These are phyloP conservation scores for Calonectria hawksworthii DNA, from an alignment of 2,329 filamentous ascomycete species.

Conservation along the genomic window DNA sequence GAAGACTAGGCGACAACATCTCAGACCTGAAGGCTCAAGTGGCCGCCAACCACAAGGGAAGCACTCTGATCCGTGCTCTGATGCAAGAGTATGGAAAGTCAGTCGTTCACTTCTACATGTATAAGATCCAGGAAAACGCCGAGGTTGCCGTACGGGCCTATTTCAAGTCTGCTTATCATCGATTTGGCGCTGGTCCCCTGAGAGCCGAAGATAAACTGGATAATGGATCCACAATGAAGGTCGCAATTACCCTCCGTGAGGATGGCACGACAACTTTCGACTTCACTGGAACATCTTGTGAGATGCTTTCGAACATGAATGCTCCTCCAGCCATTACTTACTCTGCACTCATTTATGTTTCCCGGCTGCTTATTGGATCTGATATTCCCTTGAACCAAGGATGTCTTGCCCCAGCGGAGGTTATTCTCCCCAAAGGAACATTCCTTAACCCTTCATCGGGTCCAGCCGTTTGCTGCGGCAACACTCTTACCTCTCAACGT, in stretches of 20 bases:
- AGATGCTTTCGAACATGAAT: slow-evolving; percentile 53
- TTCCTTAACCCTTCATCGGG: slow-evolving; percentile 50
- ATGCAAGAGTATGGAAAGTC: slow-evolving; percentile 83
- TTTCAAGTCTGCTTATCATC: slow-evolving; percentile 65
- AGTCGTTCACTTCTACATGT: slow-evolving; percentile 87
- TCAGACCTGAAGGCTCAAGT: slow-evolving; percentile 89
- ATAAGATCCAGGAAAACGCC: slow-evolving; percentile 83
- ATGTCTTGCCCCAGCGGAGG: slow-evolving; percentile 62
- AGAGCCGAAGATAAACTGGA: slow-evolving; percentile 83
- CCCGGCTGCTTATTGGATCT: slow-evolving; percentile 42
- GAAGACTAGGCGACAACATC: slow-evolving; percentile 84
- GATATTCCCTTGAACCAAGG: slow-evolving; percentile 50
- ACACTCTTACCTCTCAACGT: slow-evolving; percentile 49
- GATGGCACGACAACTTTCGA: slow-evolving; percentile 76
- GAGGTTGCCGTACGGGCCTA: slow-evolving; percentile 81
- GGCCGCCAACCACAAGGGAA: slow-evolving; percentile 87
- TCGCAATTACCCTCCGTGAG: slow-evolving; percentile 76
- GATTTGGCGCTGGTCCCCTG: slow-evolving; percentile 37
- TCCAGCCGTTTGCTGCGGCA: slow-evolving; percentile 48
- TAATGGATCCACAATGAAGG: slow-evolving; percentile 75
- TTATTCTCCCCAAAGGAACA: slow-evolving; percentile 40
- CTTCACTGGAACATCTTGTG: slow-evolving; percentile 51
- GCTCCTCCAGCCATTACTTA: slow-evolving; percentile 52
- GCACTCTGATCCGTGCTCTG: slow-evolving; percentile 75
- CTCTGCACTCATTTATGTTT: slow-evolving; percentile 50